Evolutionary conservation across 345 rosid genomes (phyloP), one percentile per base, ranked within the genome.

Genomic region (Sonneratia caseolaris): DNA sequence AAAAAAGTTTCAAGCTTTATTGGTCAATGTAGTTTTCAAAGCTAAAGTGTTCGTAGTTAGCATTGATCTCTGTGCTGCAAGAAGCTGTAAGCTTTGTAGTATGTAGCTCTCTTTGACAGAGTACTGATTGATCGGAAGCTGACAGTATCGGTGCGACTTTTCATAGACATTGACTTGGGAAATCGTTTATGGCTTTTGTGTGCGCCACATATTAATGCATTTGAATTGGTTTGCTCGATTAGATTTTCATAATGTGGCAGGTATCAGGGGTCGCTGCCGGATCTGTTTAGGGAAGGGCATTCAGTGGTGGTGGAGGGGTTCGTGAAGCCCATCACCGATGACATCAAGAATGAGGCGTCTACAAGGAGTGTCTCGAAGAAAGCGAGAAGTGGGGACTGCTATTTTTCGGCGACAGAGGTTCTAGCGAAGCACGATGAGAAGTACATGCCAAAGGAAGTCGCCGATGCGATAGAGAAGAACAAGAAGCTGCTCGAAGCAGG

Each of bases 351-450:
- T 73, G 91, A 86, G 36, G 73, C 61, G 32, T 83, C 88, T 0
- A 73, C 77, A 0, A 85, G 82, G 75, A 55, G 86, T 13, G 87
- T 92, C 48, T 88, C 91, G 0, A 85, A 47, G 75, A 95, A 95
- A 74, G 97, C 97, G 0, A 82, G 97, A 69, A 69, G 81, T 47
- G 76, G 76, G 1, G 93, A 89, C 2, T 88, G 91, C 55, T 95
- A 78, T 76, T 90, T 95, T 75, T 78, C 89, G 10, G 97, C 98
- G 0, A 81, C 86, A 0, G 97, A 90, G 78, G 99, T 95, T 81
- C 80, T 95, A 72, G 97, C 99, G 51, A 95, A 95, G 89, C 97
- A 95, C 16, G 98, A 95, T 13, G 99, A 95, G 80, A 95, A 95
- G 90, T 95, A 95, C 78, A 95, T 92, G 99, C 99, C 99, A 0